Percentiles rank a stretch among this genome's conserved stretches.
phyloP scores from a whole-genome alignment of 2,329 filamentous ascomycete species.

The Xylariaceae sp. region DNA sequence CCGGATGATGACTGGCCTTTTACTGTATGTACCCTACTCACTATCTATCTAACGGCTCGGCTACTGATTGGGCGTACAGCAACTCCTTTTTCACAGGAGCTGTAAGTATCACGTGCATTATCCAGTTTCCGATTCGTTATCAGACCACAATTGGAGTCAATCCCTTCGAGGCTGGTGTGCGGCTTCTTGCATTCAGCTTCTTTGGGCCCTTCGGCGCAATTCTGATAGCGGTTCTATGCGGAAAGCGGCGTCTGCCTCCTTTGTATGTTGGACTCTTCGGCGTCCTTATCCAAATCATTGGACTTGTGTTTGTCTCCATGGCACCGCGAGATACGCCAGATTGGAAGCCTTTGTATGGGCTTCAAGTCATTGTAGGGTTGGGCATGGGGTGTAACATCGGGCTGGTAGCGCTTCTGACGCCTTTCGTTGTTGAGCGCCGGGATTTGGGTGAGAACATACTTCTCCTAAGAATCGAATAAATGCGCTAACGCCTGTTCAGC shows the following conservation, averaged over 20 bases:
- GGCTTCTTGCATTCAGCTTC: slow-evolving; percentile 12
- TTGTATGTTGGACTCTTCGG: slow-evolving; percentile 9
- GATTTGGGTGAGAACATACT: slow-evolving; percentile 12
- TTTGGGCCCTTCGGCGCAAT: slow-evolving; percentile 8
- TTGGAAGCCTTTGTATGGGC: slow-evolving; percentile 10
- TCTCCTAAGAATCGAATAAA: too few species aligned
- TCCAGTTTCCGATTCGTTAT: slow-evolving; percentile 15
- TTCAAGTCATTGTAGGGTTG: slow-evolving; percentile 12
- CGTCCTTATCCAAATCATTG: slow-evolving; percentile 10
- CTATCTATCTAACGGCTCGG: neutral
- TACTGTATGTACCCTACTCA: slow-evolving; percentile 6
- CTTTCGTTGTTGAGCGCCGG: slow-evolving; percentile 14
- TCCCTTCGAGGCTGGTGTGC: slow-evolving; percentile 14
- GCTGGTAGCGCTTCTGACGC: slow-evolving; percentile 12
- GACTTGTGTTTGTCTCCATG: slow-evolving; percentile 9
- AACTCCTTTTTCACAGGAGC: slow-evolving; percentile 16
- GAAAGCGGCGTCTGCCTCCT: slow-evolving; percentile 10
- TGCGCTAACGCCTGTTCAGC: slow-evolving; percentile 5
- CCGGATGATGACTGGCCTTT: slow-evolving; percentile 12
- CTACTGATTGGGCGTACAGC: slow-evolving; percentile 1
- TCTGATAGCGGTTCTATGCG: slow-evolving; percentile 6
- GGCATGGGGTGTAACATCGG: slow-evolving; percentile 14
- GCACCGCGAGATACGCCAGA: slow-evolving; percentile 2
- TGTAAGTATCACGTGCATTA: slow-evolving; percentile 14
- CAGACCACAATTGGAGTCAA: slow-evolving; percentile 13